A percentile compares a stretch with the other conserved stretches of the same genome.
These are phyloP conservation scores for Vaccinium vitisidaea DNA, from an alignment of 148 eudicot species.

Conservation along the genomic window DNA sequence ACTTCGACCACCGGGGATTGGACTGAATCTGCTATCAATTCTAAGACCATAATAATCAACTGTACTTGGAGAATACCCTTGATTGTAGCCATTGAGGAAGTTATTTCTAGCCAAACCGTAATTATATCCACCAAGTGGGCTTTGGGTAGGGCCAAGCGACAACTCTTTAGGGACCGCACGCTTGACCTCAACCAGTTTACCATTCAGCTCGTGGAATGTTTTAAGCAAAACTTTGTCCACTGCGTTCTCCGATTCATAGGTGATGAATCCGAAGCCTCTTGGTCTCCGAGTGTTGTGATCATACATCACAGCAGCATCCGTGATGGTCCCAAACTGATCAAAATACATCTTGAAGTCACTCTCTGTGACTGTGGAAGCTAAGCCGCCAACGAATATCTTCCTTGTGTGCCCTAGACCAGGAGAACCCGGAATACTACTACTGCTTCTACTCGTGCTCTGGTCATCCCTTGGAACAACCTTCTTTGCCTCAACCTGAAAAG, in stretches of 20 bases:
- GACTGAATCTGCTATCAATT: slow-evolving; percentile 57
- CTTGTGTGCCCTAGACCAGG: slow-evolving; percentile 17
- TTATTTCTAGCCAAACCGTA: slow-evolving; percentile 20
- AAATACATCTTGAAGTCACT: slow-evolving; percentile 18
- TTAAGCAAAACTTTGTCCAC: slow-evolving; percentile 31
- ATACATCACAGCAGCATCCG: slow-evolving; percentile 31
- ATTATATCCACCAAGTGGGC: slow-evolving; percentile 27
- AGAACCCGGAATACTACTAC: slow-evolving; percentile 19
- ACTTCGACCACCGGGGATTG: slow-evolving; percentile 40
- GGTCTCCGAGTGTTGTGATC: slow-evolving; percentile 38
- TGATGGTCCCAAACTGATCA: slow-evolving; percentile 21
- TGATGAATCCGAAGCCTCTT: slow-evolving; percentile 38
- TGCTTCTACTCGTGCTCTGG: slow-evolving; percentile 18
- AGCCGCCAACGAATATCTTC: slow-evolving; percentile 22
- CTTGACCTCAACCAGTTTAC: slow-evolving; percentile 39
- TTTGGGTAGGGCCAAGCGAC: slow-evolving; percentile 30
- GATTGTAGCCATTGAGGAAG: slow-evolving; percentile 31
- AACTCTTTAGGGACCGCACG: slow-evolving; percentile 35
- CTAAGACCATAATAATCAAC: slow-evolving; percentile 64
- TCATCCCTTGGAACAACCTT: slow-evolving; percentile 29
- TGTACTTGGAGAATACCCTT: slow-evolving; percentile 48
- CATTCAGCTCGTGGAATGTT: slow-evolving; percentile 39
- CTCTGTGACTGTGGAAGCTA: slow-evolving; percentile 21
- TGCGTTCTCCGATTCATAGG: slow-evolving; percentile 31
- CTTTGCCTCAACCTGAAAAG: slow-evolving; percentile 23